phyloP scores from a whole-genome alignment of 2,329 filamentous ascomycete genomes.

The Trichoderma atroviride region DNA sequence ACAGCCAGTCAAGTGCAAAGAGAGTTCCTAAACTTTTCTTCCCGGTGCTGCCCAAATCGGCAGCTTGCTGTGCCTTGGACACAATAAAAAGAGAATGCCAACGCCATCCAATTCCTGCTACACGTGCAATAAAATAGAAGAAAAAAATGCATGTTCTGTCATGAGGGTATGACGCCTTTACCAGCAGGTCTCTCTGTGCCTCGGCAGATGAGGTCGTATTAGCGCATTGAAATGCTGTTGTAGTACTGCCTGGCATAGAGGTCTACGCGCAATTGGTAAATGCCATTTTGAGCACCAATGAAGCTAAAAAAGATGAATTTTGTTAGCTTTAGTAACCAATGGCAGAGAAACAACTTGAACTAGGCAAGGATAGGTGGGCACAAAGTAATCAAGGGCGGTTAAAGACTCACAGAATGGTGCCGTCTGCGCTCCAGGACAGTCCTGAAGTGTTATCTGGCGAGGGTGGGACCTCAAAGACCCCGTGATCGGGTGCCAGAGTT shows the following conservation, averaged over 20 bases:
- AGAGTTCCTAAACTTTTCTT: slow-evolving; percentile 5
- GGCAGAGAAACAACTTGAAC: background rate
- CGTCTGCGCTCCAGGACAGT: slow-evolving; percentile 64
- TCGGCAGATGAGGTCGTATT: background rate
- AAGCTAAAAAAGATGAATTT: slow-evolving; percentile 48
- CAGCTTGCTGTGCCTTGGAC: slow-evolving; percentile 1
- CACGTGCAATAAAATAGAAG: background rate
- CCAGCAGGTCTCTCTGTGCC: background rate
- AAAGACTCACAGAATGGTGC: slow-evolving; percentile 57
- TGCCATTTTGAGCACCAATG: slow-evolving; percentile 69
- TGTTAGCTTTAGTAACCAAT: slow-evolving; percentile 30
- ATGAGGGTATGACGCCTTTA: background rate
- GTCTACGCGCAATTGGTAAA: slow-evolving; percentile 74
- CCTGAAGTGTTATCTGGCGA: slow-evolving; percentile 63
- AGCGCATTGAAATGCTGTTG: slow-evolving; percentile 58
- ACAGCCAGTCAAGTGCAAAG: background rate
- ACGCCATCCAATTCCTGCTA: slow-evolving; percentile 21
- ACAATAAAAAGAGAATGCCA: background rate
- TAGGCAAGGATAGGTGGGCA: background rate
- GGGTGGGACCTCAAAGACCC: slow-evolving; percentile 48
- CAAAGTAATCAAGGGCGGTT: background rate
- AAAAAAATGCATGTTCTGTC: background rate
- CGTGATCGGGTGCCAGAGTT: slow-evolving; percentile 42
- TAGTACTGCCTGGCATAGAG: slow-evolving; percentile 61
- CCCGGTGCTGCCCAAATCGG: slow-evolving; percentile 16